phyloP scores from a whole-genome alignment of 768 basidiomycete genomes.

The Leccinum truebloodii region DNA sequence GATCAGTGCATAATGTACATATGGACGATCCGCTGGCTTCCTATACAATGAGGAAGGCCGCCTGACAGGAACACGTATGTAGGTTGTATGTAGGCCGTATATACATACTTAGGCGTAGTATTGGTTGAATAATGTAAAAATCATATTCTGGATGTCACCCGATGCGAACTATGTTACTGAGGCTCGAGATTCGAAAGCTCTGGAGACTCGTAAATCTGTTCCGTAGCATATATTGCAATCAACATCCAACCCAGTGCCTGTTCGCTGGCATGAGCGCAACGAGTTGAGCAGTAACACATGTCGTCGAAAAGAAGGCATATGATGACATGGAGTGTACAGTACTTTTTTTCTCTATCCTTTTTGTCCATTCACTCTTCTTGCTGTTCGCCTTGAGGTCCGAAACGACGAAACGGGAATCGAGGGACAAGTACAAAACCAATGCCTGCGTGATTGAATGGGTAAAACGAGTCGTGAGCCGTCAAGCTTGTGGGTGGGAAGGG shows the following conservation, averaged over 20 bases:
- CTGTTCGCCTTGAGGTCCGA: neutral
- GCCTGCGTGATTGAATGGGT: neutral
- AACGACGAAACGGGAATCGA: neutral
- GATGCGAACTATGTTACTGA: neutral
- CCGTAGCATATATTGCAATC: neutral
- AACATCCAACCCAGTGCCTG: neutral
- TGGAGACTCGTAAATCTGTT: neutral
- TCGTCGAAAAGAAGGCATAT: neutral
- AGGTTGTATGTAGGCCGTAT: neutral
- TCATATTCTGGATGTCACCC: neutral
- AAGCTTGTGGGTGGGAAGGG: neutral
- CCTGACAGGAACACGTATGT: neutral
- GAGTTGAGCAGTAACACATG: neutral
- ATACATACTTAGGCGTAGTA: neutral
- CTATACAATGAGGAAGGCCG: neutral
- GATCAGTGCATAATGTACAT: neutral
- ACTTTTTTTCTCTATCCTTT: neutral
- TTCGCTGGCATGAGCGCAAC: neutral
- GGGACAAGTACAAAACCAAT: neutral
- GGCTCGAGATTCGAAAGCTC: neutral
- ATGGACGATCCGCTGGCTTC: neutral
- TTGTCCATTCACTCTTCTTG: neutral
- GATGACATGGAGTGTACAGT: no score
- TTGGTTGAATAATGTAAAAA: neutral
- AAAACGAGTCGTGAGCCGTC: neutral